Percentiles rank a stretch among this genome's conserved stretches.
Conservation (phyloP, 345 rosid species). For the Ceriops decandra region DNA sequence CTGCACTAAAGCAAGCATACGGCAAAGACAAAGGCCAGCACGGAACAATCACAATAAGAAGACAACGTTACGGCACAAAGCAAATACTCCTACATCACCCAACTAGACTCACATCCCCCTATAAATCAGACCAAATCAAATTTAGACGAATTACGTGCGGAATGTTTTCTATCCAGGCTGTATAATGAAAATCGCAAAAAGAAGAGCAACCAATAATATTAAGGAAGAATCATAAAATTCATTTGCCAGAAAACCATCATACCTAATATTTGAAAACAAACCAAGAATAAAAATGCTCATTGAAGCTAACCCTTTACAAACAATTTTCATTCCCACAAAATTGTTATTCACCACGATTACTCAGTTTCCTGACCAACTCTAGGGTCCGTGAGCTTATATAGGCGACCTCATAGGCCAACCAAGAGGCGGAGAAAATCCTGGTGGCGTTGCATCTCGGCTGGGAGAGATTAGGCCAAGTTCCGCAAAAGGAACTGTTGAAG, state of each 20-base stretch:
- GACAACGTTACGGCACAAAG: too few species aligned
- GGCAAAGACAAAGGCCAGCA: too few species aligned
- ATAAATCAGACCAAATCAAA: too few species aligned
- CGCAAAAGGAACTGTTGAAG: conserved; percentile 42
- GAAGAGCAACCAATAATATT: not conserved
- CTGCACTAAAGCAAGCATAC: too few species aligned
- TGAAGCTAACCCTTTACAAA: conserved; percentile 69
- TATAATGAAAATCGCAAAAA: too few species aligned
- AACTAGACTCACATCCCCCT: too few species aligned
- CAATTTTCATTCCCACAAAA: conserved; percentile 68
- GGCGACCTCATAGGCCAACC: conserved; percentile 60
- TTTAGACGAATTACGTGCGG: too few species aligned
- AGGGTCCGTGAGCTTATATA: conserved; percentile 19
- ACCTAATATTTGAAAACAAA: conserved; percentile 36
- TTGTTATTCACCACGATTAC: conserved; percentile 45
- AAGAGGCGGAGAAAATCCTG: conserved; percentile 45
- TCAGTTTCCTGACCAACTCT: conserved; percentile 8
- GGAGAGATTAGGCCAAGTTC: conserved; percentile 72
- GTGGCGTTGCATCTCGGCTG: conserved; percentile 41
- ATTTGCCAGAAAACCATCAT: conserved; percentile 34
- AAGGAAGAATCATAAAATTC: conserved; percentile 15
- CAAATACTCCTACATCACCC: too few species aligned
- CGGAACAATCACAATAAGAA: too few species aligned
- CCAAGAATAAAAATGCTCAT: conserved; percentile 46
- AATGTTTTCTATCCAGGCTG: too few species aligned